Evolutionary conservation across 805 yeast genomes (phyloP).

Genomic region (Debaryomyces maramus): DNA sequence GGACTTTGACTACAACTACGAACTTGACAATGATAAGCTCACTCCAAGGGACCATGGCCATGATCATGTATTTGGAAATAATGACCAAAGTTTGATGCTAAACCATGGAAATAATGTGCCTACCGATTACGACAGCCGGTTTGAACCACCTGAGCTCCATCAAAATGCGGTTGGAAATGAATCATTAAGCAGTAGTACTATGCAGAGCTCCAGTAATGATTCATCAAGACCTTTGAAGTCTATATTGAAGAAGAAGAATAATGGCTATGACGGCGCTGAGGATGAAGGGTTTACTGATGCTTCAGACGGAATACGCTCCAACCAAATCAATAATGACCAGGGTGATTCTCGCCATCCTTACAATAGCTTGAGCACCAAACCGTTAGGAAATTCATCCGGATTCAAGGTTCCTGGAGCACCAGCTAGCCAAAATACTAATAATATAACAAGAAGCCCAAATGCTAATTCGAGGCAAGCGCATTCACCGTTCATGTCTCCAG

Average conservation of each 20-base stretch:
- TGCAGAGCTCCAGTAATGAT: not conserved
- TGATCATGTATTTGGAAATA: not conserved
- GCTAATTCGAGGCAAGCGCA: not conserved
- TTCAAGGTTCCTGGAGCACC: slow-evolving; percentile 12
- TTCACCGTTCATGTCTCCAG: slow-evolving; percentile 5
- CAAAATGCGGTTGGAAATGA: not conserved
- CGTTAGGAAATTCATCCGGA: slow-evolving; percentile 11
- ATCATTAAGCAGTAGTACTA: not conserved
- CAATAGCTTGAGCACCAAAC: slow-evolving; percentile 10
- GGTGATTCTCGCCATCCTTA: slow-evolving; percentile 18
- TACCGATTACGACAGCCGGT: not conserved
- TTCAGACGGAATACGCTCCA: not conserved
- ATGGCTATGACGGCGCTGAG: slow-evolving; percentile 7
- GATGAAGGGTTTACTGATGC: slow-evolving; percentile 12
- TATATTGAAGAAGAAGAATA: slow-evolving; percentile 28
- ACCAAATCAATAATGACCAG: not conserved
- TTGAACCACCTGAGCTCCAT: not conserved
- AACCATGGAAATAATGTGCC: not conserved
- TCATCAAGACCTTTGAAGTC: slow-evolving; percentile 32
- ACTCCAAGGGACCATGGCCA: slow-evolving; percentile 3
- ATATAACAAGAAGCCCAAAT: not conserved
- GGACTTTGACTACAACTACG: slow-evolving; percentile 44
- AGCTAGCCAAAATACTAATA: not conserved
- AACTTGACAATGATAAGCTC: slow-evolving; percentile 24
- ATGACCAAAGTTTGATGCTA: not conserved